phyloP scores from a whole-genome alignment of 163 green algal genomes.

The Prototheca cutis region DNA sequence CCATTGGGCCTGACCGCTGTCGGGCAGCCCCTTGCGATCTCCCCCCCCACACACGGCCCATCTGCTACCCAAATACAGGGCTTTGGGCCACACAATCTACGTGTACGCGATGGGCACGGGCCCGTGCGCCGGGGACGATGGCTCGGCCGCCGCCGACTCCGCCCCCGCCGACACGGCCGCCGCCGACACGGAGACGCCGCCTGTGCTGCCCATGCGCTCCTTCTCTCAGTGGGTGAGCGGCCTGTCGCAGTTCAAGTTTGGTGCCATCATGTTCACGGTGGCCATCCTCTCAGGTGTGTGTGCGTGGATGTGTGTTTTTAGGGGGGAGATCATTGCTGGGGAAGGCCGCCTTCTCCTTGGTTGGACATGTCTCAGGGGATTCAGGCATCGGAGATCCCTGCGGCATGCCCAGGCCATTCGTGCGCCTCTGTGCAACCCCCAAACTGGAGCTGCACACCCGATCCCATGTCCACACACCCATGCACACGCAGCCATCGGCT shows the following conservation, averaged over 20 bases:
- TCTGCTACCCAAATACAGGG: conserved; percentile 4
- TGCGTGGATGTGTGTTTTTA: too few relatives aligned
- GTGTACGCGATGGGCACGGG: conserved; percentile 12
- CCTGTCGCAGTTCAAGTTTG: neutral
- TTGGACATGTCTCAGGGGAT: too few relatives aligned
- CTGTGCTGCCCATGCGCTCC: conserved; percentile 7
- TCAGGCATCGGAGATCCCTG: too few relatives aligned
- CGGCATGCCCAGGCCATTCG: too few relatives aligned
- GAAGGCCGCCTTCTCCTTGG: too few relatives aligned
- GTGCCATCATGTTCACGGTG: neutral
- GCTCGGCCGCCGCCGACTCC: neutral
- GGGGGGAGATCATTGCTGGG: too few relatives aligned
- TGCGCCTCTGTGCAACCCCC: too few relatives aligned
- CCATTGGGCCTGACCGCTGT: neutral
- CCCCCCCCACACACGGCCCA: neutral
- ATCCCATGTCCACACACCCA: too few relatives aligned
- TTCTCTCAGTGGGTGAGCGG: conserved; percentile 8
- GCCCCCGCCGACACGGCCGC: neutral
- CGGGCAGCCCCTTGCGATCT: neutral
- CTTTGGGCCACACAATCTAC: conserved; percentile 3
- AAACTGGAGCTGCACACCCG: too few relatives aligned
- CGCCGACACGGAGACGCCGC: neutral
- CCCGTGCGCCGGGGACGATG: neutral
- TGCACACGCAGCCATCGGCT: conserved; percentile 1
- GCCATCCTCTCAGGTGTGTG: conserved; percentile 6